Evolutionary conservation across 2,329 filamentous ascomycete genomes (phyloP), one percentile per base, ranked within the genome.

Genomic region (Metarhizium anisopliae): DNA sequence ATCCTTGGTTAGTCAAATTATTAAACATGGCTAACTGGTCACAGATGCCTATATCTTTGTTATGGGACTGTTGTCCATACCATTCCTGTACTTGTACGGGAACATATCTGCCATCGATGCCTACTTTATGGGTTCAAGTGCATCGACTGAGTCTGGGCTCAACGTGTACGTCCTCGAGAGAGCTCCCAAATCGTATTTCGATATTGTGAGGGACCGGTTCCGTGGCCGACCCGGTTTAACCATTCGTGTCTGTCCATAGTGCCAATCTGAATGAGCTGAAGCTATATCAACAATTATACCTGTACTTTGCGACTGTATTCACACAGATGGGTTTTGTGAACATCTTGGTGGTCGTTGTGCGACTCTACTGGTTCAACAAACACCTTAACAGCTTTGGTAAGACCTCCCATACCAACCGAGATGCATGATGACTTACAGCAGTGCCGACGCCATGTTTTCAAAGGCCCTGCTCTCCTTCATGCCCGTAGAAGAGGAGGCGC

Each of bases 241-340:
- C 47, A 32, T 49, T 16, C 25, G 11, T 14, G 45, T 38, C 25
- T 14, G 30, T 51, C 4, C 36, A 45, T 14, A 81, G 77, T 14
- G 62, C 80, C 45, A 77, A 81, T 60, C 63, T 81, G 51, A 80
- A 79, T 50, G 64, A 68, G 1, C 62, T 81, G 16, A 71, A 71
- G 57, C 71, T 68, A 0, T 81, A 80, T 56, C 79, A 81, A 60
- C 79, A 81, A 59, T 58, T 81, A 3, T 75, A 72, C 52, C 60
- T 80, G 40, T 82, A 80, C 60, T 68, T 80, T 50, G 64, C 77
- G 18, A 76, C 78, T 1, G 70, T 78, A 7, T 56, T 81, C 2
- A 73, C 72, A 0, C 79, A 80, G 55, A 56, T 78, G 16, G 71
- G 72, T 1, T 78, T 79, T 59, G 67, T 81, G 61, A 80, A 80